Evolutionary conservation across 78 protist genomes (phyloP), one percentile per base, ranked within the genome.

Genomic region (Dictyostelium capitatum): DNA sequence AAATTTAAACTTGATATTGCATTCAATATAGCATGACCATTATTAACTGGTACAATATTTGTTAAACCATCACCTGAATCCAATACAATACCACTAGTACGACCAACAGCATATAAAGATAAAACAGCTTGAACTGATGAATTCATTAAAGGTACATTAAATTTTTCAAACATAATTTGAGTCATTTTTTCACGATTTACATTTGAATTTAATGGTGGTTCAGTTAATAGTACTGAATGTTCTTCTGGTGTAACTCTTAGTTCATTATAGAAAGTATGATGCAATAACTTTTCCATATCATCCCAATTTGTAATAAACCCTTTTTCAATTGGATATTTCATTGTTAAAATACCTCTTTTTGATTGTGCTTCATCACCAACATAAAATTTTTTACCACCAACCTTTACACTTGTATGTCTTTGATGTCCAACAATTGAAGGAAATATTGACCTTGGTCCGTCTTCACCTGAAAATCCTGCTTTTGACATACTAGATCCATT

Each of bases 1-100:
- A 98, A 54, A 65, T 97, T 98, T 30, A 97, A 82, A 41, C 98
- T 97, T 37, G 59, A 89, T 80, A 98, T 93, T 83, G 97, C 96
- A 97, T 48, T 96, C 67, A 91, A 96, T 97, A 54, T 99, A 53
- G 75, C 80, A 62, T 70, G 50, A 46, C 91, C 91, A 46, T 83
- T 80, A 54, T 70, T 70, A 56, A 83, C 72, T 32, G 91, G 80
- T 48, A 65, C 43, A 37, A 37, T 37, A 37, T 37, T 37, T 37
- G 43, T 37, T 37, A 37, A 37, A 1, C 43, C 43, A 37, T 37
- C 43, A 37, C 43, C 43, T 37, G 43, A 37, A 37, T 37, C 43
- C 43, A 37, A 37, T 37, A 37, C 43, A 37, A 37, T 37, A 37
- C 43, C 70, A 62, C 25, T 8, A 11, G 9, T n/a, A 14, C 9